phyloP scores from a whole-genome alignment of 768 basidiomycete species.

The Sistotremastrum suecicum region DNA sequence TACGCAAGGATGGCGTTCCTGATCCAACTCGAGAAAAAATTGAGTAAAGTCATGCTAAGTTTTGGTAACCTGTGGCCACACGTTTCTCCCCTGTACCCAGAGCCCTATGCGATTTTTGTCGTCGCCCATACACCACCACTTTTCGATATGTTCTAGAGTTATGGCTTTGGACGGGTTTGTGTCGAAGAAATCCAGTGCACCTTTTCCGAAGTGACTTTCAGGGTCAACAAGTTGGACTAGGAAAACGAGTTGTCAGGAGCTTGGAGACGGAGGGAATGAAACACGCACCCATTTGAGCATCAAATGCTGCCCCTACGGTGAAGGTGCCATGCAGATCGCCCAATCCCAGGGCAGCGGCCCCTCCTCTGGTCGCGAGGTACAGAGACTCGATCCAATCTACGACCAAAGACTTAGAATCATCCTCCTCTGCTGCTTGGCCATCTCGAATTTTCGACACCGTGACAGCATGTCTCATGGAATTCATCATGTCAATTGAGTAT shows the following conservation, averaged over 20 bases:
- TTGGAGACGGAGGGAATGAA: conserved; percentile 1
- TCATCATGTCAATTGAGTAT: conserved; percentile 67
- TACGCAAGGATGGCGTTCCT: too few species aligned
- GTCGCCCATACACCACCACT: conserved; percentile 85
- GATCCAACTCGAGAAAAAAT: too few species aligned
- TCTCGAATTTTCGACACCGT: conserved; percentile 56
- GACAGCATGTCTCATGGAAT: conserved; percentile 69
- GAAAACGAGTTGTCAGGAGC: not conserved
- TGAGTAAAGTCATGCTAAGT: too few species aligned
- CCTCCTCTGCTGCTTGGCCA: conserved; percentile 16
- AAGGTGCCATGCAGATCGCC: conserved; percentile 33
- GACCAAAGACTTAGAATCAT: conserved; percentile 21
- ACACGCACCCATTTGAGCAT: conserved; percentile 59
- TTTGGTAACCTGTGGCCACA: not conserved
- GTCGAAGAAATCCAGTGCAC: conserved; percentile 61
- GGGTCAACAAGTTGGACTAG: conserved; percentile 36
- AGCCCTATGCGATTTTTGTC: conserved; percentile 45
- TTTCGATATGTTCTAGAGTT: conserved; percentile 51
- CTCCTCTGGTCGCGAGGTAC: conserved; percentile 72
- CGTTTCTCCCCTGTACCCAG: conserved; percentile 61
- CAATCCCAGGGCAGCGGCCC: conserved; percentile 57
- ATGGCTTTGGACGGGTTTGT: conserved; percentile 9
- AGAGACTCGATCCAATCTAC: conserved; percentile 74
- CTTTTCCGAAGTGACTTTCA: conserved; percentile 29
- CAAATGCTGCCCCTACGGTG: conserved; percentile 48